Evolutionary conservation across 768 basidiomycete genomes (phyloP), one percentile per base, ranked within the genome.

Genomic region (Plicaturopsis crispa): DNA sequence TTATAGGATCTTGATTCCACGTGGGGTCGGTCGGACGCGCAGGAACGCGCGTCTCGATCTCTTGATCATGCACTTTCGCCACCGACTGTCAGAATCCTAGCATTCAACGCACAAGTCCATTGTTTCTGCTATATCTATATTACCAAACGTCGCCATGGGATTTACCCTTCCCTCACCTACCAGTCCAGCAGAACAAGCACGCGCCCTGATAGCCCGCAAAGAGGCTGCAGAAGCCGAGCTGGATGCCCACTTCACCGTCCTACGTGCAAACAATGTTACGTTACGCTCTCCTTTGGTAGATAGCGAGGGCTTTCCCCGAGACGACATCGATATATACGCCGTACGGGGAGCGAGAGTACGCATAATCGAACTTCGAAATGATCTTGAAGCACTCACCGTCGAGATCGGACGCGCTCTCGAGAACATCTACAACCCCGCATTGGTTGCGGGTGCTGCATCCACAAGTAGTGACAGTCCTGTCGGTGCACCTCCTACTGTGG

Each of bases 261-360:
- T 90, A 47, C 63, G 67, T 49, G 63, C 70, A 35, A 84, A 88
- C 50, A 61, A 70, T 30, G 72, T 72, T 22, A 78, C 72, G 2
- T 74, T 90, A 66, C 61, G 74, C 18, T 75, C 84, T 0, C 78
- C 87, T 0, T 74, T 97, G 23, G 74, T 96, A 33, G 91, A 96
- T 53, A 45, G 65, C 1, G 86, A 96, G 37, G 94, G 94, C 5
- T 97, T 89, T 58, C 93, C 93, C 1, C 73, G 90, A 11, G 78
- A 76, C 11, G 84, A 94, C 60, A 73, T 97, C 44, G 87, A 93
- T 47, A 68, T 94, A 13, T 87, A 77, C 53, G 79, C 82, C 8
- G 80, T 93, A 14, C 70, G 88, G 17, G 63, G 65, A 34, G 86
- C 89, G 10, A 72, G 90, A 37, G 72, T 80, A 21, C 69, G 84